Evolutionary conservation across 805 yeast genomes (phyloP).

Genomic region (Hanseniaspora taiwanica): DNA sequence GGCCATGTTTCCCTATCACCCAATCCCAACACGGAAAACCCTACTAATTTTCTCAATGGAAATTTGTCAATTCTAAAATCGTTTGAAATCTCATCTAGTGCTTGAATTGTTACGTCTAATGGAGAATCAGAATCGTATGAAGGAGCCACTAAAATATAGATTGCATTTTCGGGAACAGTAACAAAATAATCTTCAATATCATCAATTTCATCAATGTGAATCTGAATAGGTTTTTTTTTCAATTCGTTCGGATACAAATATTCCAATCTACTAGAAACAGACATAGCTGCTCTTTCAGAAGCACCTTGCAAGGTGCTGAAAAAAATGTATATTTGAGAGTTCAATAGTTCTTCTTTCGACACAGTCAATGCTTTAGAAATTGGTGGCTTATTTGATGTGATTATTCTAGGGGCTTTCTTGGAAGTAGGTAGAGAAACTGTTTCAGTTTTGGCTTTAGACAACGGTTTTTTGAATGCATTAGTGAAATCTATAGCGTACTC

Average conservation of each 20-base stretch:
- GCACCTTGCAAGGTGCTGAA: conserved; percentile 83
- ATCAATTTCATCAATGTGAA: conserved; percentile 68
- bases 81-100: conserved; percentile 63
- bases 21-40: conserved; percentile 75
- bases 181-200: conserved; percentile 77
- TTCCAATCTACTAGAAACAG: conserved; percentile 29
- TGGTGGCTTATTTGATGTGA: conserved; percentile 10
- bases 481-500: conserved; percentile 29
- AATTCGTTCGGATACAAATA: conserved; percentile 14
- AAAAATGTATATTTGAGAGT: conserved; percentile 52
- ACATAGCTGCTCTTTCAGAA: conserved; percentile 53
- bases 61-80: conserved; percentile 79
- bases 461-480: conserved; percentile 19
- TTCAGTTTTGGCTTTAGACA: conserved; percentile 5
- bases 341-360: conserved; percentile 30
- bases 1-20: conserved; percentile 87
- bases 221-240: conserved; percentile 33
- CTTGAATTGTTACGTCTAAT: conserved; percentile 72
- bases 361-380: conserved; percentile 25
- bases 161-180: conserved; percentile 42
- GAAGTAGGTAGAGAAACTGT: neutral
- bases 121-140: conserved; percentile 92
- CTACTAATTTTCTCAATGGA: conserved; percentile 56
- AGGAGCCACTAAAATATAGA: conserved; percentile 69
- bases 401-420: conserved; percentile 18